Percentiles rank a stretch among this genome's conserved stretches.
Evolutionary conservation across 2,329 filamentous ascomycete species (phyloP).

Genomic region (Ophiostoma perfectum): DNA sequence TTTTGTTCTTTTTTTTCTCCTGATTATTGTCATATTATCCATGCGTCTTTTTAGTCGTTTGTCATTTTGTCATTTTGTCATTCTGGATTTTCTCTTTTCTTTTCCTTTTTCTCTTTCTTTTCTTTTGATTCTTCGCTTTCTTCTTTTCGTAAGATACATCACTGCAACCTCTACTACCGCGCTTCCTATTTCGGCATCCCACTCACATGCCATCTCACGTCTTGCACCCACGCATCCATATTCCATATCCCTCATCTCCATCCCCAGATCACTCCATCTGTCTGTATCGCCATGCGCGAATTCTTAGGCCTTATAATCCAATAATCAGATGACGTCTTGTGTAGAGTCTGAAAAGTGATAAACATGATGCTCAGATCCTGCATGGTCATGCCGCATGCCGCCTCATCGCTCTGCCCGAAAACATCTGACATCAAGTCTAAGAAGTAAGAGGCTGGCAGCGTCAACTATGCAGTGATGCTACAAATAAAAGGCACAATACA

Average conservation of each 20-base stretch:
- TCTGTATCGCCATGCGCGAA: background rate
- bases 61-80: too few relatives aligned
- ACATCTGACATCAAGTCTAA: too few relatives aligned
- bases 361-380: background rate
- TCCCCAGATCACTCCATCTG: conserved; percentile 1
- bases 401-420: background rate
- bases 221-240: background rate
- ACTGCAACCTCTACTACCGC: too few relatives aligned
- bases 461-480: too few relatives aligned
- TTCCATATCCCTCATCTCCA: background rate
- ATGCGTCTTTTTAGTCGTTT: too few relatives aligned
- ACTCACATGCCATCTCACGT: background rate
- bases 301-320: background rate
- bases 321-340: background rate
- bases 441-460: too few relatives aligned
- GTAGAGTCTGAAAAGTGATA: too few relatives aligned
- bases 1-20: too few relatives aligned
- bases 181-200: conserved; percentile 4
- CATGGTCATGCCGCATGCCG: background rate
- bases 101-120: background rate
- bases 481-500: too few relatives aligned
- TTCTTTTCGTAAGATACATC: too few relatives aligned
- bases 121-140: background rate
- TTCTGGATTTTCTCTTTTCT: background rate
- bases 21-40: too few relatives aligned